Conservation (phyloP, 1,284 basidiomycete genomes). For the Apiotrichum brassicae region DNA sequence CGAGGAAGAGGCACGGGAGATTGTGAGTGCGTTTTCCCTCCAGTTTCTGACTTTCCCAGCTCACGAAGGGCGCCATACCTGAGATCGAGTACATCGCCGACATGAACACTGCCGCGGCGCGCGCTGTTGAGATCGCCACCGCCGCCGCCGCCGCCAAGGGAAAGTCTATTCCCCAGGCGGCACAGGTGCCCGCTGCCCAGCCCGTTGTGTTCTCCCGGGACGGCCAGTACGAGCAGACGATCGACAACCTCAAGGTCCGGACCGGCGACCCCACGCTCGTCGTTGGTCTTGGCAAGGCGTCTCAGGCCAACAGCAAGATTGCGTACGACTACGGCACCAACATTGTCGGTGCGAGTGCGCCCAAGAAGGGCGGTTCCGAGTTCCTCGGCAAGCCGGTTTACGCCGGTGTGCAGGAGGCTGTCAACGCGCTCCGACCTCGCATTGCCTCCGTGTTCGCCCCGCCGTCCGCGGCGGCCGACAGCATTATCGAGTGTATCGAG, state of each 20-base stretch:
- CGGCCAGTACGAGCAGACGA: conserved; percentile 62
- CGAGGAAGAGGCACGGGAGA: conserved; percentile 20
- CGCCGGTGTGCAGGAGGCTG: conserved; percentile 75
- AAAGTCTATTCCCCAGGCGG: not conserved
- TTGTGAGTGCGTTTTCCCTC: conserved; percentile 6
- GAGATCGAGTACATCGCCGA: conserved; percentile 17
- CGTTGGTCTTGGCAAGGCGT: conserved; percentile 54
- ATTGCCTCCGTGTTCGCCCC: conserved; percentile 17
- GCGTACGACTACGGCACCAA: conserved; percentile 64
- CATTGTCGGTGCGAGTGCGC: conserved; percentile 91
- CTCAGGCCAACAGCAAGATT: conserved; percentile 12
- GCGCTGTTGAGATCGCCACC: conserved; percentile 12
- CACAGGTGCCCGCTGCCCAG: not conserved
- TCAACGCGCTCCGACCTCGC: conserved; percentile 13
- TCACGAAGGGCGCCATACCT: conserved; percentile 3
- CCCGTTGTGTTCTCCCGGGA: conserved; percentile 17
- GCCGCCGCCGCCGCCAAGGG: not conserved
- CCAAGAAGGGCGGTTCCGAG: conserved; percentile 83
- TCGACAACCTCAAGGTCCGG: conserved; percentile 75
- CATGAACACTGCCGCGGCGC: conserved; percentile 15
- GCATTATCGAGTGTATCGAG: conserved; percentile 89
- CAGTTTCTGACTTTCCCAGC: not conserved
- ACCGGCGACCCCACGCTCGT: conserved; percentile 84
- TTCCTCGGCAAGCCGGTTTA: conserved; percentile 91
- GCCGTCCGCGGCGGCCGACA: conserved; percentile 63